Percentiles rank a stretch among this genome's conserved stretches.
phyloP scores from a whole-genome alignment of 148 eudicot genomes.

The Vaccinium darrowii region DNA sequence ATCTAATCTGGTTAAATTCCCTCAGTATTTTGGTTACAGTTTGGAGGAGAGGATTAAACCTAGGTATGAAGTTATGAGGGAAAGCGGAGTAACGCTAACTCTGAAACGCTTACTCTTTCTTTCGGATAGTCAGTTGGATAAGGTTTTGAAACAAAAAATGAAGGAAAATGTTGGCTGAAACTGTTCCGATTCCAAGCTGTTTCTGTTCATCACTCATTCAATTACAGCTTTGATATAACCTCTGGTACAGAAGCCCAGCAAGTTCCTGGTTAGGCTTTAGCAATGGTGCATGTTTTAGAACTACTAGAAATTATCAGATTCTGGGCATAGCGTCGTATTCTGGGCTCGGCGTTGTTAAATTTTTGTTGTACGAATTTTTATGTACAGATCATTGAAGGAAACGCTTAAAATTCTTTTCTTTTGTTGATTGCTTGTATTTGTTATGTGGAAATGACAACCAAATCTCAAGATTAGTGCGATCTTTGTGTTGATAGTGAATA shows the following conservation, averaged over 20 bases:
- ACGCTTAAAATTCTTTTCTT: not conserved
- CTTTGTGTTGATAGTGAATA: not conserved
- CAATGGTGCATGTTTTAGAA: not conserved
- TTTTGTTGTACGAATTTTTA: not conserved
- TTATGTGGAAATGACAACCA: not conserved
- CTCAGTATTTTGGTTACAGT: slow-evolving; percentile 83
- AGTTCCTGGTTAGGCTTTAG: not conserved
- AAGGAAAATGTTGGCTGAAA: slow-evolving; percentile 31
- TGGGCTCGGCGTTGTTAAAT: not conserved
- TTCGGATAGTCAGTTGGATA: slow-evolving; percentile 49
- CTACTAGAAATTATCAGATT: not conserved
- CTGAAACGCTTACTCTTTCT: not conserved
- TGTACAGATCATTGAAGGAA: not conserved
- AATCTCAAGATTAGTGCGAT: not conserved
- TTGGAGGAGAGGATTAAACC: slow-evolving; percentile 80
- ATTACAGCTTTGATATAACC: not conserved
- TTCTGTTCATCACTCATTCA: not conserved
- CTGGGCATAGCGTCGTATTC: not conserved
- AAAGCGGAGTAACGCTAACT: not conserved
- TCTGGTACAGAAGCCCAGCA: not conserved
- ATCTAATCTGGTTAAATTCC: slow-evolving; percentile 70
- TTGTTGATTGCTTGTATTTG: not conserved
- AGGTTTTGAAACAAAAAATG: slow-evolving; percentile 55
- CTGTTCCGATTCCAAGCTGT: not conserved
- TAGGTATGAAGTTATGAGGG: slow-evolving; percentile 47